Conservation (phyloP, 805 yeast genomes). For the Schwanniomyces pseudopolymorphus region DNA sequence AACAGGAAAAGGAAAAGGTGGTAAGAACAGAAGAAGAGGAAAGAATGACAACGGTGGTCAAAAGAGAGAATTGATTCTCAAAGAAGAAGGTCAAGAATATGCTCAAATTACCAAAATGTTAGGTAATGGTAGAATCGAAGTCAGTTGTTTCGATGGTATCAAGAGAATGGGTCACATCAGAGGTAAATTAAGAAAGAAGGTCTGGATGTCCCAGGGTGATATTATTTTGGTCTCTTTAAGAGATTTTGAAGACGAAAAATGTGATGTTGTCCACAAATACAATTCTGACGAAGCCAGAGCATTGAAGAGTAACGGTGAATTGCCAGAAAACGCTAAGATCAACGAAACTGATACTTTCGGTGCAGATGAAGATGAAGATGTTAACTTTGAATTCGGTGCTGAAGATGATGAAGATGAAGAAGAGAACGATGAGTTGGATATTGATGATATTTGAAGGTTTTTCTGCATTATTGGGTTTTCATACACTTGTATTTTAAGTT, state of each 20-base stretch:
- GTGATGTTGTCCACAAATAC: conserved; percentile 96
- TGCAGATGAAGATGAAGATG: conserved; percentile 95
- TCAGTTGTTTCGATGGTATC: conserved; percentile 89
- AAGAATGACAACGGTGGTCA: conserved; percentile 89
- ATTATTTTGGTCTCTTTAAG: conserved; percentile 92
- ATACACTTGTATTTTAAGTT: conserved; percentile 6
- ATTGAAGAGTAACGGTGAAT: conserved; percentile 90
- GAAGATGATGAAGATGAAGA: conserved; percentile 80
- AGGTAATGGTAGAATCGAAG: conserved; percentile 97
- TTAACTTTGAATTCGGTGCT: conserved; percentile 96
- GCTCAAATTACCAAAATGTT: conserved; percentile 98
- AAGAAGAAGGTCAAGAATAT: conserved; percentile 97
- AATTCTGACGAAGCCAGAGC: conserved; percentile 98
- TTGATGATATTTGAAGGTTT: conserved; percentile 78
- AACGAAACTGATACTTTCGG: conserved; percentile 97
- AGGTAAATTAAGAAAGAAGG: conserved; percentile 99
- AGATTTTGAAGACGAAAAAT: conserved; percentile 97
- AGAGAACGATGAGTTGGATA: conserved; percentile 73
- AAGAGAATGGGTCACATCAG: conserved; percentile 97
- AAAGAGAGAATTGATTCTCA: conserved; percentile 89
- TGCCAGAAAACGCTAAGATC: conserved; percentile 95
- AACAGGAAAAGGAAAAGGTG: conserved; percentile 78
- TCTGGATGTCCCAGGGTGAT: conserved; percentile 99
- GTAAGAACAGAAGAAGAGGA: conserved; percentile 97
- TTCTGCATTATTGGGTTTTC: conserved; percentile 7